Evolutionary conservation across 345 rosid species (phyloP).

Genomic region (Acer negundo): DNA sequence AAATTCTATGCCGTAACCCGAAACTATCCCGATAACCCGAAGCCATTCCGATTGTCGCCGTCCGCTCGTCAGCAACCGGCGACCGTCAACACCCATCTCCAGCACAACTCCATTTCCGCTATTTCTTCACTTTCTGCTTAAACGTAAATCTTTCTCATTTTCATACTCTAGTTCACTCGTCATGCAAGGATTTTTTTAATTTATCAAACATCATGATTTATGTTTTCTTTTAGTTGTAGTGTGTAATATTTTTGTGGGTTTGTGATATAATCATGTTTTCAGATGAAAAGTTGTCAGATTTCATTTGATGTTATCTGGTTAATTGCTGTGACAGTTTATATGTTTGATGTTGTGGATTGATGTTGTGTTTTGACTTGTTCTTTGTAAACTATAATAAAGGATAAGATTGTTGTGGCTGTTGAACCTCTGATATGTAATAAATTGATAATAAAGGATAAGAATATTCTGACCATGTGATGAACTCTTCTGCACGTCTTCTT

Average conservation of each 20-base stretch:
- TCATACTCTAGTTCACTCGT: background rate
- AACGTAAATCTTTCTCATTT: background rate
- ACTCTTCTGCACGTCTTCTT: too few relatives aligned
- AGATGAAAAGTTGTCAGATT: background rate
- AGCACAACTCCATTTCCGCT: background rate
- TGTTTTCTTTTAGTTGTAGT: background rate
- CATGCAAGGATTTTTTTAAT: background rate
- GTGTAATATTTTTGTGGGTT: background rate
- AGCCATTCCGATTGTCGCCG: too few relatives aligned
- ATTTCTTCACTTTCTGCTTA: conserved; percentile 1
- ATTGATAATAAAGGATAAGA: too few relatives aligned
- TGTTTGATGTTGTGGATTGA: conserved; percentile 7
- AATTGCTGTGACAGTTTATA: background rate
- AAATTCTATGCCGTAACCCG: too few relatives aligned
- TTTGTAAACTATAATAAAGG: too few relatives aligned
- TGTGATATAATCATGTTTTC: background rate
- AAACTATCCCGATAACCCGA: too few relatives aligned
- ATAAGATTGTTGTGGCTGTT: too few relatives aligned
- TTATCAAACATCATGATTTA: background rate
- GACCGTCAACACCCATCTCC: background rate
- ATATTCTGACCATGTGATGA: too few relatives aligned
- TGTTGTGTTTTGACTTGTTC: too few relatives aligned
- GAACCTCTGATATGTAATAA: too few relatives aligned
- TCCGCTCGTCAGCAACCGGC: too few relatives aligned
- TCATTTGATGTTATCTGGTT: background rate